Base-by-base conservation (phyloP, 306 rosid genomes). In the Dryas octopetala region DNA sequence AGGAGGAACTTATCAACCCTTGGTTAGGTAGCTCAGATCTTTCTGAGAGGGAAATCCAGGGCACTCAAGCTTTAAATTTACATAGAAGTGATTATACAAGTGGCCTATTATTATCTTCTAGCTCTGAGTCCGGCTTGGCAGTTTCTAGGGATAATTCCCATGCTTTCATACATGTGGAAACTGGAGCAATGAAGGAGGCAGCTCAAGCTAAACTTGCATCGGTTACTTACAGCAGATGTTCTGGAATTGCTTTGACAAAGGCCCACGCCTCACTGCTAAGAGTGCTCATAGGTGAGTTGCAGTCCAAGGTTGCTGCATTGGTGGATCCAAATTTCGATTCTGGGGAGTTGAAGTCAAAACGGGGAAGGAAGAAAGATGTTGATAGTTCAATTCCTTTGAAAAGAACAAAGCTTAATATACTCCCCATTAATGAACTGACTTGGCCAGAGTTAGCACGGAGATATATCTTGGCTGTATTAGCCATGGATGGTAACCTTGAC, bases 361-460 rank as follows among this genome's bases (percentile, higher is more conserved):
- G 99, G 65, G 99, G 99, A 76, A 92, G 98, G 81, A 96, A 89
- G 85, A 96, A 89, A 87, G 99, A 96, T 73, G 78, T 82, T 15
- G 99, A 96, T 48, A 79, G 80, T 76, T 81, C 89, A 66, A 10
- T 82, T 81, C 85, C 89, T 79, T 70, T 88, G 23, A 90, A 86
- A 87, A 85, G 87, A 79, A 74, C 84, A 55, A 90, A 90, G 87
- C 88, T 89, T 70, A 93, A 88, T 63, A 84, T 86, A 86, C 98
- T 96, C 71, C 98, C 99, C 59, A 86, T 90, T 62, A 96, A 96
- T 81, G 98, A 90, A 78, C 84, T 92, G 67, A 96, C 98, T n/a
- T 96, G 98, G 99, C 99, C 99, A 47, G 99, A 92, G 83, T 85
- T 96, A 76, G 97, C 97, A 46, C 93, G 89, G 48, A 87, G 99